A percentile compares a stretch with the other conserved stretches of the same genome.
Evolutionary conservation across 805 yeast genomes (phyloP).

Genomic region (Starmera pachycereana): DNA sequence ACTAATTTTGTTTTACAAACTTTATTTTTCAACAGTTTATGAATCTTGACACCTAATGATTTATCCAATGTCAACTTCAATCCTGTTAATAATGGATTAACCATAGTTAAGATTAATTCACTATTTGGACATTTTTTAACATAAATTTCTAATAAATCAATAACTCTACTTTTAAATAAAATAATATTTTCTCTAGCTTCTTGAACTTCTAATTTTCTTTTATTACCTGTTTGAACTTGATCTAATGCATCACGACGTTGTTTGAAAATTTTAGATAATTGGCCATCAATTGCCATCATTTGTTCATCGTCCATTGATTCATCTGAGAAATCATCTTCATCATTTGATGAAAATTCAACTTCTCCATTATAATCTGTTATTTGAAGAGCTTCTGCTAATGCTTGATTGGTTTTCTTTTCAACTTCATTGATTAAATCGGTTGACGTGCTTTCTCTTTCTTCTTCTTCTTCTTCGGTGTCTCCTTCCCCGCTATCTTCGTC

Average conservation of each 20-base stretch:
- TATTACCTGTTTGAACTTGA: conserved; percentile 46
- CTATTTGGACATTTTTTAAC: conserved; percentile 23
- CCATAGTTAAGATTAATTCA: conserved; percentile 30
- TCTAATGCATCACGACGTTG: conserved; percentile 65
- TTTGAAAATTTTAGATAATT: conserved; percentile 72
- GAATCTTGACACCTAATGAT: conserved; percentile 62
- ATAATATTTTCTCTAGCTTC: conserved; percentile 75
- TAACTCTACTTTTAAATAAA: conserved; percentile 64
- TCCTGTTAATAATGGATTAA: conserved; percentile 48
- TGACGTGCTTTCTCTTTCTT: conserved; percentile 4
- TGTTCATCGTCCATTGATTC: conserved; percentile 94
- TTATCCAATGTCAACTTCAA: conserved; percentile 62
- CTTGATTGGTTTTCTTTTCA: conserved; percentile 46
- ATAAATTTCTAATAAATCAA: conserved; percentile 68
- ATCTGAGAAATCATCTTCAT: conserved; percentile 48
- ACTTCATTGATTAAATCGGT: conserved; percentile 26
- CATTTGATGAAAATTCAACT: conserved; percentile 32
- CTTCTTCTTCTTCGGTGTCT: conserved; percentile 20
- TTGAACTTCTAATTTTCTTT: conserved; percentile 59
- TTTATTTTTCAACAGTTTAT: conserved; percentile 53
- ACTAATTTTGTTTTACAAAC: conserved; percentile 39
- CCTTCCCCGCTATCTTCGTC: conserved; percentile 26
- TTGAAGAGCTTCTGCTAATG: conserved; percentile 64
- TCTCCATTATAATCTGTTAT: conserved; percentile 39
- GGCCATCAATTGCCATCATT: conserved; percentile 89